Conservation (phyloP, 1,284 basidiomycete species). For the Flammula alnicola region DNA sequence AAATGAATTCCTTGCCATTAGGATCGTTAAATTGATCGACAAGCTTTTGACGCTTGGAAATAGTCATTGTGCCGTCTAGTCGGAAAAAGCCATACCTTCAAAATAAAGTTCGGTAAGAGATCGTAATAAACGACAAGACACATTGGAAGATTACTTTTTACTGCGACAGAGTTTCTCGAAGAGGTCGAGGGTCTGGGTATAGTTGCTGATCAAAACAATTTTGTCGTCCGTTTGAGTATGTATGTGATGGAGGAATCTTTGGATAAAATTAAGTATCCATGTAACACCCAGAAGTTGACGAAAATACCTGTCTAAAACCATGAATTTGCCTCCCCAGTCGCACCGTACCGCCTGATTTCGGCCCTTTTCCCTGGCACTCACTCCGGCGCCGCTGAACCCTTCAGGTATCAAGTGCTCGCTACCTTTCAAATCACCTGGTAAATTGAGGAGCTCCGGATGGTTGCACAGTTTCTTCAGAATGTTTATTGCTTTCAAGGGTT, state of each 20-base stretch:
- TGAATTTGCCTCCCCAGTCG: constrained; percentile 90
- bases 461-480: constrained; percentile 98
- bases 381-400: constrained; percentile 70
- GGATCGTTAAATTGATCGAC: constrained; percentile 99
- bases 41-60: constrained; percentile 94
- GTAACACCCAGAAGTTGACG: neutral
- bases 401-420: constrained; percentile 86
- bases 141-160: constrained; percentile 66
- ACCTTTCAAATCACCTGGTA: constrained; percentile 87
- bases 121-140: neutral
- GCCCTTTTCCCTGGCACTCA: constrained; percentile 42
- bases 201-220: constrained; percentile 98
- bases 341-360: constrained; percentile 68
- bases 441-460: constrained; percentile 91
- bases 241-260: constrained; percentile 86
- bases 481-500: constrained; percentile 97
- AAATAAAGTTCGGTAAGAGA: constrained; percentile 7
- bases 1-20: constrained; percentile 92
- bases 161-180: constrained; percentile 87
- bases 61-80: constrained; percentile 92
- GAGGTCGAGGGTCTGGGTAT: constrained; percentile 95
- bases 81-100: constrained; percentile 90
- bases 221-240: constrained; percentile 89
- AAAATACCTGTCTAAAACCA: constrained; percentile 87
- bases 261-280: neutral